Evolutionary conservation across 805 yeast genomes (phyloP).

Genomic region (Jamesozyma spencerorum): DNA sequence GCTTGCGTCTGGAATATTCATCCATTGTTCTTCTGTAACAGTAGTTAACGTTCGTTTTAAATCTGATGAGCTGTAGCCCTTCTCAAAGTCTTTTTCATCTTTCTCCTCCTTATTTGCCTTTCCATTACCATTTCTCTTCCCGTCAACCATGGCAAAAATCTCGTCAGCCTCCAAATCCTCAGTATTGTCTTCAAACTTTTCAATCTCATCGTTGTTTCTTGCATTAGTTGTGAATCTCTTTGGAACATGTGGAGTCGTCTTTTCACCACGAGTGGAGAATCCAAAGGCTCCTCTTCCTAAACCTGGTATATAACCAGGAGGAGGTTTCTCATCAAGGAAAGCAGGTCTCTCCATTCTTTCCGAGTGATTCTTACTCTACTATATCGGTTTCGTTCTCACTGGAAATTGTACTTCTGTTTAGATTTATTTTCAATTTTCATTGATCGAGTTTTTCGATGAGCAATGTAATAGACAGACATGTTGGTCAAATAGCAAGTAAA

Average conservation of each 20-base stretch:
- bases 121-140: constrained; percentile 31
- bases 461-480: no score
- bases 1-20: constrained; percentile 72
- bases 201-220: constrained; percentile 16
- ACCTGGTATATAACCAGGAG: constrained; percentile 86
- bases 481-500: no score
- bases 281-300: constrained; percentile 94
- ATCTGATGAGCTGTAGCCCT: constrained; percentile 28
- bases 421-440: no score
- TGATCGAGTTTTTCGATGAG: no score
- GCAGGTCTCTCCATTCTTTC: constrained; percentile 39
- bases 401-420: no score
- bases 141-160: constrained; percentile 60
- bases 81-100: not conserved
- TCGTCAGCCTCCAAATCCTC: constrained; percentile 71
- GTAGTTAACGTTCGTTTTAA: constrained; percentile 51
- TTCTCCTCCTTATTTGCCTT: not conserved
- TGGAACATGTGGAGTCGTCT: constrained; percentile 17
- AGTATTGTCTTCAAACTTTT: constrained; percentile 32
- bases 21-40: constrained; percentile 70
- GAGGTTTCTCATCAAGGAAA: constrained; percentile 79
- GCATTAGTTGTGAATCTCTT: constrained; percentile 16
- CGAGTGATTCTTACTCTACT: not conserved
- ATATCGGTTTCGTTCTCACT: not conserved
- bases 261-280: constrained; percentile 74